Base-by-base conservation (phyloP, 306 rosid genomes). In the Vigna radiata region DNA sequence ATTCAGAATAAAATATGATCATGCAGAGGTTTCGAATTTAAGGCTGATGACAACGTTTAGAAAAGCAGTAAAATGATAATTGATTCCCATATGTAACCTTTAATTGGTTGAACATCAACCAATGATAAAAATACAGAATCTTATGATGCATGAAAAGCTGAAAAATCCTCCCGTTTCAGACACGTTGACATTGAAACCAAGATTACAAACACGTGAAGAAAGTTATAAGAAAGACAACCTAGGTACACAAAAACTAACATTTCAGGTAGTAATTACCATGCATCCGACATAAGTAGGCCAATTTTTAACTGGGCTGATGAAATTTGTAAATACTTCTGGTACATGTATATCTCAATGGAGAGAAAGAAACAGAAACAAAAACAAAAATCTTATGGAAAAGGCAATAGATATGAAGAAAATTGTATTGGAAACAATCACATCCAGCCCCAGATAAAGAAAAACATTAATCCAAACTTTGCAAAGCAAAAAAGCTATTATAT, bases 401-500 rank as follows among this genome's bases (percentile, higher is more conserved):
- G 46, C 31, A 65, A 72, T 13, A 41, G 46, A 43, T n/a, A 70
- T 46, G 7, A 44, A 29, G 33, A 29, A 29, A 29, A 29, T 29
- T 29, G 33, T 29, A 29, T 29, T 29, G 33, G 33, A 29, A 29
- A 29, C 33, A 29, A 63, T 79, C 46, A 80, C 21, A 71, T 49
- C 19, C 56, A 66, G 41, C 64, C 39, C 29, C 58, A 78, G 19
- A 11, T 60, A 50, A 15, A 68, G 76, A 17, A 15, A 53, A 53
- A 74, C 21, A 52, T 8, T 62, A 70, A 75, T 79, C 76, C 76
- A 80, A 77, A 71, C 60, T 63, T 79, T 69, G 75, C 70, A 79
- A 69, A 48, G 70, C 36, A 75, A 59, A 70, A 36, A 70, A 29
- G 21, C 9, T 37, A 8, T 59, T 50, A 29, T 41, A 29, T 17